These are phyloP conservation scores for Deinandra increscens DNA, from an alignment of 129 eudicot genomes.

Conservation along the genomic window DNA sequence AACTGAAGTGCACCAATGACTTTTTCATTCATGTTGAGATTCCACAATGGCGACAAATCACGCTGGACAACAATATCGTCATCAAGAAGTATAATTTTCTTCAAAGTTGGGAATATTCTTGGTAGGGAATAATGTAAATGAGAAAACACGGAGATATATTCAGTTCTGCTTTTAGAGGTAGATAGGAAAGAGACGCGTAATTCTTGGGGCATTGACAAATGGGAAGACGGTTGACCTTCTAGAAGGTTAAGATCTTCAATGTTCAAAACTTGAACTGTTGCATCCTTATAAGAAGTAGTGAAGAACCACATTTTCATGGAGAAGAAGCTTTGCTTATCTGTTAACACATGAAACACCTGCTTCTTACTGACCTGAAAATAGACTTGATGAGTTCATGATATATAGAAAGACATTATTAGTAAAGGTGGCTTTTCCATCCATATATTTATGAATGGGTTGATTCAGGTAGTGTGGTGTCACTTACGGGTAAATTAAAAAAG, in stretches of 20 bases:
- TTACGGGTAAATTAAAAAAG: not conserved
- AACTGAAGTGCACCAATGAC: constrained; percentile 75
- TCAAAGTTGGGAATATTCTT: constrained; percentile 57
- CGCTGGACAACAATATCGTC: constrained; percentile 83
- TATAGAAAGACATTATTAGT: constrained; percentile 1
- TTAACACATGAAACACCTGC: constrained; percentile 86
- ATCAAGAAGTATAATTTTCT: constrained; percentile 73
- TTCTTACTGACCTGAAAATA: constrained; percentile 68
- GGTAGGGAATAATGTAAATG: constrained; percentile 79
- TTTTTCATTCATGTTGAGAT: constrained; percentile 65
- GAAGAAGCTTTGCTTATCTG: constrained; percentile 78
- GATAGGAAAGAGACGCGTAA: constrained; percentile 77
- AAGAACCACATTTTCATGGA: constrained; percentile 92
- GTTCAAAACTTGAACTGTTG: constrained; percentile 77
- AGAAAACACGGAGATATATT: constrained; percentile 77
- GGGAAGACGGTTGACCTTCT: constrained; percentile 30
- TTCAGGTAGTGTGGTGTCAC: not conserved
- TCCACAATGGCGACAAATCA: constrained; percentile 84
- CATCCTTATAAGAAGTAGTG: constrained; percentile 62
- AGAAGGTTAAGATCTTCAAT: constrained; percentile 60
- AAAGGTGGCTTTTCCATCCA: constrained; percentile 2
- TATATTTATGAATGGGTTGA: constrained; percentile 1
- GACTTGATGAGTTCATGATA: constrained; percentile 19
- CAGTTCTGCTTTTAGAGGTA: constrained; percentile 43
- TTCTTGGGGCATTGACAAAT: constrained; percentile 73